Evolutionary conservation across 202 grass and related monocot species (phyloP).

Genomic region (Panicum hallii): DNA sequence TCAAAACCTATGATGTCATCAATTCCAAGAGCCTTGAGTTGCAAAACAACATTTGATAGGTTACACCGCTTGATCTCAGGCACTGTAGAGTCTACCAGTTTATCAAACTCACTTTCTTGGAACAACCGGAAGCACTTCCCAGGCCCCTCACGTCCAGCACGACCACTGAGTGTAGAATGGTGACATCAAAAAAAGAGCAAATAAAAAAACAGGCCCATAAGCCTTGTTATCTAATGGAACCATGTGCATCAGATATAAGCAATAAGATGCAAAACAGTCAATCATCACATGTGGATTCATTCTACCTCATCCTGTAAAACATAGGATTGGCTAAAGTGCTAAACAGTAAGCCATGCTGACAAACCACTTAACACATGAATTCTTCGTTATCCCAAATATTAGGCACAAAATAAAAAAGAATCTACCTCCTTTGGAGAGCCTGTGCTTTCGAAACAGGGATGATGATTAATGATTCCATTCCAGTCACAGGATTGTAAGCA

Average conservation of each 20-base stretch:
- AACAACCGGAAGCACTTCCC: conserved; percentile 90
- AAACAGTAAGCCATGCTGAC: neutral
- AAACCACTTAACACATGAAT: neutral
- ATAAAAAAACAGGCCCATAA: neutral
- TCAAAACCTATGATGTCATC: conserved; percentile 96
- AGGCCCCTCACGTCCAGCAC: conserved; percentile 79
- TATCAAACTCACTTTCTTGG: conserved; percentile 86
- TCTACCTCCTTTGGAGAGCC: conserved; percentile 93
- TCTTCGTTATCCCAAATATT: neutral
- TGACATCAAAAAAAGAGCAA: conserved; percentile 19
- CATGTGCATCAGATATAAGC: neutral
- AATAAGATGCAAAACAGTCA: conserved; percentile 15
- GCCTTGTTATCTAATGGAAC: neutral
- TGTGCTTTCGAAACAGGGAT: conserved; percentile 92
- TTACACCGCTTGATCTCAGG: conserved; percentile 97
- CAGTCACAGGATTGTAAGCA: conserved; percentile 92
- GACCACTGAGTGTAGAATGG: conserved; percentile 65
- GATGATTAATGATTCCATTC: conserved; percentile 93
- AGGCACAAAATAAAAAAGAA: neutral
- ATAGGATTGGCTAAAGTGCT: neutral
- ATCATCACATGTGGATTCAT: neutral
- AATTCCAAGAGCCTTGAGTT: conserved; percentile 93
- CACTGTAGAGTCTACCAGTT: conserved; percentile 81
- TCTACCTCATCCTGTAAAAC: neutral
- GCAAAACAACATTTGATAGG: conserved; percentile 90